phyloP scores from a whole-genome alignment of 805 yeast genomes.

The Nakazawaea laoshanensis region DNA sequence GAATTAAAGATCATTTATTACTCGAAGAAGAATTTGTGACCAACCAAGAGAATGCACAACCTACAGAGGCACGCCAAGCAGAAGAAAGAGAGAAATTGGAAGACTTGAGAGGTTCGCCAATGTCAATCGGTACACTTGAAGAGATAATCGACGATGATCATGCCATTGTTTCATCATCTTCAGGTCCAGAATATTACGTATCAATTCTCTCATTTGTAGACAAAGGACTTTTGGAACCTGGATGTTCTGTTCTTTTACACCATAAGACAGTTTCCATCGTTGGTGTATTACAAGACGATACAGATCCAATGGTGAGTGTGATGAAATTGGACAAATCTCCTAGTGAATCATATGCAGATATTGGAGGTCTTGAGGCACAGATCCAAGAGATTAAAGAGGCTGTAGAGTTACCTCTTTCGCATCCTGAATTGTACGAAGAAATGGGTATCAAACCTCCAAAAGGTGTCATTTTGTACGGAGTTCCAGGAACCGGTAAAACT shows the following conservation, averaged over 20 bases:
- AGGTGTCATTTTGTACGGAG: slow-evolving; percentile 94
- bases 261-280: slow-evolving; percentile 93
- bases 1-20: slow-evolving; percentile 92
- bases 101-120: slow-evolving; percentile 92
- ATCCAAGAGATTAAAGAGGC: slow-evolving; percentile 97
- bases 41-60: slow-evolving; percentile 89
- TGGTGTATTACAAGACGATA: slow-evolving; percentile 97
- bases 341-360: slow-evolving; percentile 91
- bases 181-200: slow-evolving; percentile 97
- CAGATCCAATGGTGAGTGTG: slow-evolving; percentile 95
- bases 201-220: slow-evolving; percentile 94
- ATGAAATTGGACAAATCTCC: slow-evolving; percentile 98
- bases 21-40: slow-evolving; percentile 94
- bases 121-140: slow-evolving; percentile 93
- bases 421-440: slow-evolving; percentile 94
- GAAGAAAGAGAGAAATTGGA: slow-evolving; percentile 95
- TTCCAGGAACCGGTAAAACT: slow-evolving; percentile 98
- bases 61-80: slow-evolving; percentile 92
- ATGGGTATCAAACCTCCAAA: slow-evolving; percentile 99
- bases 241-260: slow-evolving; percentile 90
- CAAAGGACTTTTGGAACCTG: slow-evolving; percentile 92
- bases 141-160: slow-evolving; percentile 98
- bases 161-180: slow-evolving; percentile 92
- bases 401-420: slow-evolving; percentile 91
- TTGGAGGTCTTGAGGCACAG: slow-evolving; percentile 93